Conservation (phyloP, 1,139 yeast species). For the Taiozyma sp. region DNA sequence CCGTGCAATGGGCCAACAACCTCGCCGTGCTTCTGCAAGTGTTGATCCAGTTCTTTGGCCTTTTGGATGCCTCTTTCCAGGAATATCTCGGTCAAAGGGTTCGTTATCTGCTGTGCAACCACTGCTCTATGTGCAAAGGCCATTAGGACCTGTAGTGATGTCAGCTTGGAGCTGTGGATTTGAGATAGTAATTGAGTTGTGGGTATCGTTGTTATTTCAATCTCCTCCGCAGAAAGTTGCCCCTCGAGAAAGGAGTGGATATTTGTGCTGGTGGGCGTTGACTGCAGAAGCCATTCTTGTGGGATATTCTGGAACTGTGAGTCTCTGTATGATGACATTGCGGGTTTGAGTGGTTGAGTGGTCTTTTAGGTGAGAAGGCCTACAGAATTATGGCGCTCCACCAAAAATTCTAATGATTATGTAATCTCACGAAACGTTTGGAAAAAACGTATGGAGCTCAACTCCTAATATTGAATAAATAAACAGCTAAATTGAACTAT, state of each 20-base stretch:
- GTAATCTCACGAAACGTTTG: too few species aligned
- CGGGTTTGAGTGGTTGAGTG: background rate
- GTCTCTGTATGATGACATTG: background rate
- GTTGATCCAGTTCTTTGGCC: slow-evolving; percentile 43
- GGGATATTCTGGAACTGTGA: slow-evolving; percentile 3
- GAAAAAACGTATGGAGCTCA: too few species aligned
- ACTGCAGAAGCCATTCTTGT: slow-evolving; percentile 8
- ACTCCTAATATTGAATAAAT: too few species aligned
- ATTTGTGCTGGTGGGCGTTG: slow-evolving; percentile 17
- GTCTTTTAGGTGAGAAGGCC: too few species aligned
- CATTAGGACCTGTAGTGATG: background rate
- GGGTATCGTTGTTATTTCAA: slow-evolving; percentile 33
- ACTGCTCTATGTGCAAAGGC: slow-evolving; percentile 57
- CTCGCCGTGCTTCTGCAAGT: slow-evolving; percentile 29
- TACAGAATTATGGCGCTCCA: too few species aligned
- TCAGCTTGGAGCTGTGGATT: slow-evolving; percentile 1
- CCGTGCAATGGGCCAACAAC: slow-evolving; percentile 61
- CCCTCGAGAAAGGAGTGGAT: slow-evolving; percentile 24
- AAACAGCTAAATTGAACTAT: too few species aligned
- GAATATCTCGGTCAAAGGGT: slow-evolving; percentile 39
- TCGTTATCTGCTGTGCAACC: slow-evolving; percentile 51
- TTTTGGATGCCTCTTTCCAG: slow-evolving; percentile 33
- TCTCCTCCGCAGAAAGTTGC: slow-evolving; percentile 28
- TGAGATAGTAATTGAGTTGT: slow-evolving; percentile 16
- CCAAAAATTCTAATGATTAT: too few species aligned